Evolutionary conservation across 2,329 filamentous ascomycete genomes (phyloP).

Genomic region (Zopfia rhizophila): DNA sequence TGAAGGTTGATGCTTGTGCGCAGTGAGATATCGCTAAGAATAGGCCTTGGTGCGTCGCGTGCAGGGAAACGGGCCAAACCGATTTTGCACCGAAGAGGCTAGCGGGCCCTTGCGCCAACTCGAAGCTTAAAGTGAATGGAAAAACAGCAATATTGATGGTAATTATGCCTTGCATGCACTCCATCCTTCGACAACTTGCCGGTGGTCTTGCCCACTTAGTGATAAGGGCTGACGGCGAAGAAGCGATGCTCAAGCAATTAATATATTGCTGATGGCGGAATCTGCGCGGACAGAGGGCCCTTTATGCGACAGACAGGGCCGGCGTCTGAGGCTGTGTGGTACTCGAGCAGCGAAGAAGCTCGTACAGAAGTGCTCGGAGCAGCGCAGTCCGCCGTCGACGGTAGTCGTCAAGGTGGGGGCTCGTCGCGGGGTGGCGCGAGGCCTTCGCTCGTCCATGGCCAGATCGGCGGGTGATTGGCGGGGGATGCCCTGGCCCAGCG

Average conservation of each 20-base stretch:
- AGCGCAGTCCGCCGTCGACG: neutral
- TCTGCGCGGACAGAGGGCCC: slow-evolving; percentile 22
- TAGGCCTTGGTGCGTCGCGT: slow-evolving; percentile 31
- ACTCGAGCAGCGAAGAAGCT: too few species aligned
- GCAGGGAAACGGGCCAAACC: slow-evolving; percentile 31
- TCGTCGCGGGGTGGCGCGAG: too few species aligned
- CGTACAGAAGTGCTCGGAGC: slow-evolving; percentile 7
- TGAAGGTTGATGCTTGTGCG: neutral
- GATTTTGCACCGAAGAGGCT: slow-evolving; percentile 28
- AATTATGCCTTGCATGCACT: slow-evolving; percentile 27
- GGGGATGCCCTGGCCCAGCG: neutral
- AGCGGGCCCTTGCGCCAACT: too few species aligned
- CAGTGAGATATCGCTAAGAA: slow-evolving; percentile 37
- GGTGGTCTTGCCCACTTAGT: slow-evolving; percentile 15
- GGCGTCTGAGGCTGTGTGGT: slow-evolving; percentile 2
- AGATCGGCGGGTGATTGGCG: slow-evolving; percentile 10
- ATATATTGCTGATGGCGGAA: slow-evolving; percentile 9
- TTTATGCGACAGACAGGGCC: slow-evolving; percentile 1
- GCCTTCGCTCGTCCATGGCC: too few species aligned
- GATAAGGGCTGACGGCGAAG: slow-evolving; percentile 7
- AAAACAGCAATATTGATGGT: slow-evolving; percentile 1
- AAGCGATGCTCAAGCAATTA: slow-evolving; percentile 3
- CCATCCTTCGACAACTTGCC: too few species aligned
- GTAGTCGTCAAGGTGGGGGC: too few species aligned
- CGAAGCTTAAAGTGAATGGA: neutral